Percentiles rank a stretch among this genome's conserved stretches.
phyloP scores from a whole-genome alignment of 805 yeast species.

The Yarrowia sp. region DNA sequence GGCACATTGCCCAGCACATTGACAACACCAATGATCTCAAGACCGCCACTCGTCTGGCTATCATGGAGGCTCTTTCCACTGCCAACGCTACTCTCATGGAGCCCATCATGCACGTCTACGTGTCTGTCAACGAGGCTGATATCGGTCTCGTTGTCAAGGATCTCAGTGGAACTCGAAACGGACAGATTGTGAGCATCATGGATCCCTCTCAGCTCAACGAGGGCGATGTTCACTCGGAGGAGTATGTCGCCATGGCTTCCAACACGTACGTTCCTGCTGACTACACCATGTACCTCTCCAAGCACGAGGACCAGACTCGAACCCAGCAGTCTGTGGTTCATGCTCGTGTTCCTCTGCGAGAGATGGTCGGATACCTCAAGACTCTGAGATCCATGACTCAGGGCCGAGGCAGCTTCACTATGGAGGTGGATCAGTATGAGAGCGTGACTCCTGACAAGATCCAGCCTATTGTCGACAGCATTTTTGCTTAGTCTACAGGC shows the following conservation, averaged over 20 bases:
- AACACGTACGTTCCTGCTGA: constrained; percentile 74
- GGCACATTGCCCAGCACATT: constrained; percentile 56
- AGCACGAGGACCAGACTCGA: constrained; percentile 34
- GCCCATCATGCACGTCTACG: constrained; percentile 78
- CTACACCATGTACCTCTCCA: constrained; percentile 42
- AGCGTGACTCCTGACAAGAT: constrained; percentile 55
- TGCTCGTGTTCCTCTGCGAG: constrained; percentile 84
- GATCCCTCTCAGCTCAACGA: constrained; percentile 50
- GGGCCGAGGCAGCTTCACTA: constrained; percentile 81
- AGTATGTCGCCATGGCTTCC: constrained; percentile 45
- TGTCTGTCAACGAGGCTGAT: constrained; percentile 65
- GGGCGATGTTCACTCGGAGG: constrained; percentile 37
- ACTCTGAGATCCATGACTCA: constrained; percentile 79
- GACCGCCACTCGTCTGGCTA: constrained; percentile 48
- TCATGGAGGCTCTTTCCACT: constrained; percentile 42
- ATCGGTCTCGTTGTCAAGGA: constrained; percentile 85
- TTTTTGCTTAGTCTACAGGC: constrained; percentile 15
- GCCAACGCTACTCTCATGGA: constrained; percentile 53
- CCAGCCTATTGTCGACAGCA: constrained; percentile 32
- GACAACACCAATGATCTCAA: constrained; percentile 44
- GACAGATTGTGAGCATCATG: constrained; percentile 66
- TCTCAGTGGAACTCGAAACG: constrained; percentile 72
- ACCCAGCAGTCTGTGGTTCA: constrained; percentile 44
- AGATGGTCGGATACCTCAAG: constrained; percentile 85
- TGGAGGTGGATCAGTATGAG: constrained; percentile 75